Conservation (phyloP, 2,329 filamentous ascomycete species). For the Penicillium griseofulvum region DNA sequence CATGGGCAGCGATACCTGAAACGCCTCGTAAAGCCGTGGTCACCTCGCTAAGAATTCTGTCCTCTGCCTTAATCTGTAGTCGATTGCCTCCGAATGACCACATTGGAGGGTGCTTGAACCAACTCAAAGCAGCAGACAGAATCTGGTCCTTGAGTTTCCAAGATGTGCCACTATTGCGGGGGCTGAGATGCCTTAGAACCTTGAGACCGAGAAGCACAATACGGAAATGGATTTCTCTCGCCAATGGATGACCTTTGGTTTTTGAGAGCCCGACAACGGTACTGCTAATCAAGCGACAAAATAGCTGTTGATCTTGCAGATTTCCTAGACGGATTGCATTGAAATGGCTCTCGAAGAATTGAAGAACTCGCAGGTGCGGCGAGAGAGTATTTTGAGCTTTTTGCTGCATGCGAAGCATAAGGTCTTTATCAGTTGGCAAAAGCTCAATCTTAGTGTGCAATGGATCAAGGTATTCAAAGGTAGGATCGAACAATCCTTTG, state of each 20-base stretch:
- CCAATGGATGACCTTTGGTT: conserved; percentile 76
- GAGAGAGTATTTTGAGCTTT: conserved; percentile 77
- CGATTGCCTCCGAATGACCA: conserved; percentile 97
- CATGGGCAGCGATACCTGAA: conserved; percentile 54
- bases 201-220: conserved; percentile 78
- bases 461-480: conserved; percentile 73
- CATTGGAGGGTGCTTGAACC: conserved; percentile 79
- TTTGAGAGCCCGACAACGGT: conserved; percentile 73
- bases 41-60: conserved; percentile 76
- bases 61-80: conserved; percentile 89
- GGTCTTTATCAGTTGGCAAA: conserved; percentile 78
- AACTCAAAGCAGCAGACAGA: conserved; percentile 78
- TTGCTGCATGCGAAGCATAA: conserved; percentile 72
- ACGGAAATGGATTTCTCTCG: conserved; percentile 87
- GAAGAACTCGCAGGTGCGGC: conserved; percentile 79
- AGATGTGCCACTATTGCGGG: conserved; percentile 61
- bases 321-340: conserved; percentile 87
- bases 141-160: conserved; percentile 88
- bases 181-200: conserved; percentile 69
- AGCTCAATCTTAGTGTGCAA: conserved; percentile 92
- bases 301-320: conserved; percentile 75
- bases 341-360: conserved; percentile 92
- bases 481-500: conserved; percentile 75
- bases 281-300: conserved; percentile 73
- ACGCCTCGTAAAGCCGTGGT: conserved; percentile 64